These are phyloP conservation scores for Colletotrichum sansevieriae DNA, from an alignment of 2,329 filamentous ascomycete species.

Conservation along the genomic window DNA sequence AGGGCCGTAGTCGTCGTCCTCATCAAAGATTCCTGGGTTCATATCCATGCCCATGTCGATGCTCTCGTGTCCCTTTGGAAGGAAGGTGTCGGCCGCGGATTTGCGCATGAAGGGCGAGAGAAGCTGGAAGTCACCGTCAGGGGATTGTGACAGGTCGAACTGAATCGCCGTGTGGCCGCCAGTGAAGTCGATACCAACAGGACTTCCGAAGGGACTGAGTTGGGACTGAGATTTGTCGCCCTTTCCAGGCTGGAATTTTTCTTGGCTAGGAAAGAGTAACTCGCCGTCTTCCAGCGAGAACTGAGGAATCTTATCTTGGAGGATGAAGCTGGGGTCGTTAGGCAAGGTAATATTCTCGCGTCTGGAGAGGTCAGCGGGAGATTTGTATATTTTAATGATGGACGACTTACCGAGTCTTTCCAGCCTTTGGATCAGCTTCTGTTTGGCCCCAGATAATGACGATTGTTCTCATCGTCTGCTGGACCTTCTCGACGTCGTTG, in stretches of 20 bases:
- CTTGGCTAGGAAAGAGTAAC: constrained; percentile 52
- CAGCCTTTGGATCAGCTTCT: constrained; percentile 77
- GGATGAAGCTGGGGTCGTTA: constrained; percentile 86
- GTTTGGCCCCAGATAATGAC: constrained; percentile 61
- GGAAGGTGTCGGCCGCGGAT: constrained; percentile 42
- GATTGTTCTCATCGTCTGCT: constrained; percentile 79
- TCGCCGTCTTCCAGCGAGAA: constrained; percentile 61
- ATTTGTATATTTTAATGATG: constrained; percentile 59
- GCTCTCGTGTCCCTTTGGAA: constrained; percentile 21
- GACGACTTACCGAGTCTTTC: constrained; percentile 75
- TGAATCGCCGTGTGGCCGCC: neutral
- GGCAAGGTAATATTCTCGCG: constrained; percentile 80
- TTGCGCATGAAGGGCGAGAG: constrained; percentile 51
- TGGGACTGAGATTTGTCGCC: constrained; percentile 54
- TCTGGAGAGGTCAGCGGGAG: constrained; percentile 77
- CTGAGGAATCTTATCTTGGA: constrained; percentile 72
- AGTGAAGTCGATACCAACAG: constrained; percentile 30
- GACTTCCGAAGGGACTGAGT: constrained; percentile 55
- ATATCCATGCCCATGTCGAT: constrained; percentile 31
- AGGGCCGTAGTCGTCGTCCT: constrained; percentile 54
- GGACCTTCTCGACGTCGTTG: constrained; percentile 80
- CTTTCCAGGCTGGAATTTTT: constrained; percentile 45
- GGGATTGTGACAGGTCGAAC: constrained; percentile 49
- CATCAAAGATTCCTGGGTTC: constrained; percentile 52
- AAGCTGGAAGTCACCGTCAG: constrained; percentile 50